Conservation (phyloP, 176 grass and related monocot species). For the Pharus latifolius region DNA sequence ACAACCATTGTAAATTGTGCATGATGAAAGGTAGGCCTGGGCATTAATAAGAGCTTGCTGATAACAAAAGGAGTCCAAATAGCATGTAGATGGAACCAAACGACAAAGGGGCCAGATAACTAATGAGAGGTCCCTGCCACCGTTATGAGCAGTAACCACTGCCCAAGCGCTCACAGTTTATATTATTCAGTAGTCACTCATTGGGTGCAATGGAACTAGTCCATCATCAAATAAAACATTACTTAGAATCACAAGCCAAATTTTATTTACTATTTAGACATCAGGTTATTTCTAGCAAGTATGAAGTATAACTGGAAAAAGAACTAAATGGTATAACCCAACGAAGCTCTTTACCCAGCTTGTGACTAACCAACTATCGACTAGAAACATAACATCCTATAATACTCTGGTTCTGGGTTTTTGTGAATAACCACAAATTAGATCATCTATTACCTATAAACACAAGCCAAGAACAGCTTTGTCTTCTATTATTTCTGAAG, state of each 20-base stretch:
- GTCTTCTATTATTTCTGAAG: background rate
- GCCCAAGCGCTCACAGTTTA: background rate
- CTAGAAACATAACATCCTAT: background rate
- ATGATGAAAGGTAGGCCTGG: background rate
- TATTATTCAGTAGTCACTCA: background rate
- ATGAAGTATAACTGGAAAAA: background rate
- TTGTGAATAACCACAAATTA: background rate
- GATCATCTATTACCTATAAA: background rate
- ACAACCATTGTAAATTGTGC: constrained; percentile 8
- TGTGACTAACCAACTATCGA: background rate
- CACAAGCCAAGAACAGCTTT: background rate
- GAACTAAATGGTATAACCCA: background rate
- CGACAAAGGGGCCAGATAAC: background rate
- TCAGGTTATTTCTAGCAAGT: constrained; percentile 2
- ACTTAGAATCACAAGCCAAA: background rate
- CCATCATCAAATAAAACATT: too few relatives aligned
- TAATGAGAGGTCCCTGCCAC: background rate
- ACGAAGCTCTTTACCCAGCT: background rate
- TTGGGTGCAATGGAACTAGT: too few relatives aligned
- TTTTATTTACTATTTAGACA: background rate
- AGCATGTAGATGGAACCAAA: background rate
- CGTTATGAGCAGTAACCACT: background rate
- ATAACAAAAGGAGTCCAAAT: background rate
- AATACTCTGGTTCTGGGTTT: constrained; percentile 1
- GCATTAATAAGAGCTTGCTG: too few relatives aligned